These are phyloP conservation scores for Murraya koenigii DNA, from an alignment of 345 rosid genomes.

Conservation along the genomic window DNA sequence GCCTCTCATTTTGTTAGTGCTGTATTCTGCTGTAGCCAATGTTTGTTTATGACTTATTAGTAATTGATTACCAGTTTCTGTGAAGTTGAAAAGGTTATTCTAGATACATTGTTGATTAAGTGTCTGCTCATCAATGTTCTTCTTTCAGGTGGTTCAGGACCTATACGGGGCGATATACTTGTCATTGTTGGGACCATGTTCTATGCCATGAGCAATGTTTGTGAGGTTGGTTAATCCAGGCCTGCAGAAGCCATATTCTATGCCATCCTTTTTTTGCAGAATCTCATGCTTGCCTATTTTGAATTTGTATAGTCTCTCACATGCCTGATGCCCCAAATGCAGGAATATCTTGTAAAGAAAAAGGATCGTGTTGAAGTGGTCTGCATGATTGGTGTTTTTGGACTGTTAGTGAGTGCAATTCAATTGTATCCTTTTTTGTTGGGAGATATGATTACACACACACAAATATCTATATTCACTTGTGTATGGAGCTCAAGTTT, in stretches of 20 bases:
- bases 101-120: not conserved
- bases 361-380: slow-evolving; percentile 52
- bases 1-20: too few species aligned
- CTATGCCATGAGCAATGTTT: slow-evolving; percentile 18
- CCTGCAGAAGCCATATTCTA: too few species aligned
- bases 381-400: slow-evolving; percentile 46
- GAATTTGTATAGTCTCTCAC: not conserved
- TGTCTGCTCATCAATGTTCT: too few species aligned
- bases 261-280: not conserved
- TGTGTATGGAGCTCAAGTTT: not conserved
- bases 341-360: slow-evolving; percentile 60
- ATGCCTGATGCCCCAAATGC: slow-evolving; percentile 14
- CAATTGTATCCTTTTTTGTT: slow-evolving; percentile 43
- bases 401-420: slow-evolving; percentile 39
- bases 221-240: slow-evolving; percentile 28
- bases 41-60: not conserved
- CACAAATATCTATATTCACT: not conserved
- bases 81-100: not conserved
- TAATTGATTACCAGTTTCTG: not conserved
- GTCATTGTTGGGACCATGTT: slow-evolving; percentile 11
- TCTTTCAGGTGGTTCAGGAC: slow-evolving; percentile 14
- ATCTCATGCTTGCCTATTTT: not conserved
- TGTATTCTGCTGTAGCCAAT: not conserved
- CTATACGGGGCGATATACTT: slow-evolving; percentile 11
- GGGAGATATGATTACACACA: not conserved